These are phyloP conservation scores for Aspergillus asperescens DNA, from an alignment of 495 filamentous ascomycete genomes.

Conservation along the genomic window DNA sequence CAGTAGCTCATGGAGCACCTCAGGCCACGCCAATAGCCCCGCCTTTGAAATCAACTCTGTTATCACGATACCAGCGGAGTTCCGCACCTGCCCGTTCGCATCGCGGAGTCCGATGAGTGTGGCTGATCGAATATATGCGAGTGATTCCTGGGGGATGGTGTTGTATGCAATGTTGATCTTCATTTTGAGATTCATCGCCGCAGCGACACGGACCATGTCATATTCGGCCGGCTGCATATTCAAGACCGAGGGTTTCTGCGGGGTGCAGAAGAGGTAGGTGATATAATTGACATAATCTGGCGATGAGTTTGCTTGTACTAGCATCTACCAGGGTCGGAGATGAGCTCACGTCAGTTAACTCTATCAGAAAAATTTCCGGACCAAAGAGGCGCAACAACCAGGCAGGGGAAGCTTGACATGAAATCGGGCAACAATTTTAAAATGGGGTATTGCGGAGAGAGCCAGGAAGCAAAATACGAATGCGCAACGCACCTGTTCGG, in stretches of 20 bases:
- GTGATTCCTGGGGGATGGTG: constrained; percentile 61
- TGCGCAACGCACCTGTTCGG: constrained; percentile 43
- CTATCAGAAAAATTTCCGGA: constrained; percentile 11
- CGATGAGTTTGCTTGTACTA: constrained; percentile 79
- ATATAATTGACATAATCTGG: constrained; percentile 98
- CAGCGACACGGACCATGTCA: constrained; percentile 74
- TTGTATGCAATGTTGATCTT: constrained; percentile 69
- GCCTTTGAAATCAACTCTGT: constrained; percentile 87
- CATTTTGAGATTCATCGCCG: constrained; percentile 92
- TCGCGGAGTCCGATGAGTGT: constrained; percentile 77
- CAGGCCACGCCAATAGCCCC: constrained; percentile 85
- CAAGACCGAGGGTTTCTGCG: constrained; percentile 53
- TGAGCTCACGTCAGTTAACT: constrained; percentile 18
- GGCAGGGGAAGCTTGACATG: not conserved
- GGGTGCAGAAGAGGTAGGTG: constrained; percentile 77
- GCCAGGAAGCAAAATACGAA: constrained; percentile 14
- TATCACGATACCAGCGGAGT: constrained; percentile 85
- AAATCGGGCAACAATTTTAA: not conserved
- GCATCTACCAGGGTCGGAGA: constrained; percentile 60
- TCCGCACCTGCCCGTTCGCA: constrained; percentile 73
- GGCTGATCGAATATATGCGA: constrained; percentile 71
- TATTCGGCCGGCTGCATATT: constrained; percentile 54
- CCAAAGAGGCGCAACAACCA: not conserved
- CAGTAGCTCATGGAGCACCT: constrained; percentile 76
- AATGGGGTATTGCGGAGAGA: not conserved